These are phyloP conservation scores for Aspergillus heteromorphus DNA, from an alignment of 495 filamentous ascomycete genomes.

Conservation along the genomic window DNA sequence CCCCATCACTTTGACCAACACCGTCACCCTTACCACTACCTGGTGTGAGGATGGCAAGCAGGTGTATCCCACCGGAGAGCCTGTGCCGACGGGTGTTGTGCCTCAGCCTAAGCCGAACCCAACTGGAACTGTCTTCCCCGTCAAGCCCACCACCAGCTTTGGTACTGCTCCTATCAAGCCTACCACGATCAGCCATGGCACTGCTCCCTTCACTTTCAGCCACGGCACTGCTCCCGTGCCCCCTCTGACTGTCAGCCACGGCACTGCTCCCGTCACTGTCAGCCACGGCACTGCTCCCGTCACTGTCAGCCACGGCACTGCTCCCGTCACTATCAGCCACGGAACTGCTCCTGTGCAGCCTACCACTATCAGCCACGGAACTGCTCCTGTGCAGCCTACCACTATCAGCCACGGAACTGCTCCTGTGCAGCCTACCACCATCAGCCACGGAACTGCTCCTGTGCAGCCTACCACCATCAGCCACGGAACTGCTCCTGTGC, in stretches of 20 bases:
- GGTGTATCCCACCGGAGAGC: slow-evolving; percentile 4
- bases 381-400: not conserved
- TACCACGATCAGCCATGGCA: not conserved
- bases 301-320: not conserved
- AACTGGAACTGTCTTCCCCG: slow-evolving; percentile 8
- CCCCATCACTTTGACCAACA: slow-evolving; percentile 34
- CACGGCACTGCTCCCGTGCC: too few relatives aligned
- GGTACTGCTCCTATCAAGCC: not conserved
- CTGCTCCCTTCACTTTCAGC: not conserved
- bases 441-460: not conserved
- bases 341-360: too few relatives aligned
- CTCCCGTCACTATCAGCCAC: not conserved
- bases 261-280: not conserved
- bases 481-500: not conserved
- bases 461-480: not conserved
- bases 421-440: not conserved
- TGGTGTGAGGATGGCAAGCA: slow-evolving; percentile 22
- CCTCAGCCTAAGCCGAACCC: slow-evolving; percentile 2
- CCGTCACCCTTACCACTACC: slow-evolving; percentile 33
- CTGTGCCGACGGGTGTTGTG: slow-evolving; percentile 1
- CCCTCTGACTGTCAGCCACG: not conserved
- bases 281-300: not conserved
- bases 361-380: not conserved
- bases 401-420: not conserved
- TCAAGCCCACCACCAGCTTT: not conserved